These are phyloP conservation scores for Penicillium verrucosum DNA, from an alignment of 2,329 filamentous ascomycete genomes.

Conservation along the genomic window DNA sequence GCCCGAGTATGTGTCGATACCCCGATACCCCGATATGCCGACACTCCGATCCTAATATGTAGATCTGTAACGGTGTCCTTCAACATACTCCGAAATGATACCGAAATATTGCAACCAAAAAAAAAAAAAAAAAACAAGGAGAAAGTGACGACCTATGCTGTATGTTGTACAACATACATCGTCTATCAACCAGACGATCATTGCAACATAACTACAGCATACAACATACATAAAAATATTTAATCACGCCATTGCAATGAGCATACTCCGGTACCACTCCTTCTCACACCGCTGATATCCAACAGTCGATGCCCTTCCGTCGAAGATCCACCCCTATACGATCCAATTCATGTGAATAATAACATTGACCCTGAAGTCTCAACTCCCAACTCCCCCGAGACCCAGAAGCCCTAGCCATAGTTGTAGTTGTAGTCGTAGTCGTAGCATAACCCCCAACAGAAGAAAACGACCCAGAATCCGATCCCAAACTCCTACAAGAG, in stretches of 20 bases:
- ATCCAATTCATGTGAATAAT: constrained; percentile 32
- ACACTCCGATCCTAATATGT: constrained; percentile 3
- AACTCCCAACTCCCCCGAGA: constrained; percentile 26
- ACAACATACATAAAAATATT: neutral
- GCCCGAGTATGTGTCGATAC: neutral
- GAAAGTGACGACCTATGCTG: neutral
- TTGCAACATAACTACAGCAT: neutral
- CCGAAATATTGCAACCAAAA: neutral
- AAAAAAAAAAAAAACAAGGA: neutral
- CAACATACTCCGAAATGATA: neutral
- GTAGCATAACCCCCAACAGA: neutral
- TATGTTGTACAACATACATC: neutral
- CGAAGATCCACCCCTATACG: constrained; percentile 30
- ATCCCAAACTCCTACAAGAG: neutral
- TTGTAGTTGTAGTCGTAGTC: too few species aligned
- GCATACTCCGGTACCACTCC: neutral
- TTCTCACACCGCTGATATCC: constrained; percentile 22
- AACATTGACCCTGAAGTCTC: constrained; percentile 33
- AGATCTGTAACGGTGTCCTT: constrained; percentile 4
- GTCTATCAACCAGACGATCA: constrained; percentile 2
- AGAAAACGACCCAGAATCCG: neutral
- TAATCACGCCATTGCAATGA: constrained; percentile 3
- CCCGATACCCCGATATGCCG: too few species aligned
- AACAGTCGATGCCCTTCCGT: constrained; percentile 34
- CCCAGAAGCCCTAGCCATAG: too few species aligned